A percentile compares a stretch with the other conserved stretches of the same genome.
These are phyloP conservation scores for Sugiyamaella japonica DNA, from an alignment of 1,139 yeast species.

Conservation along the genomic window DNA sequence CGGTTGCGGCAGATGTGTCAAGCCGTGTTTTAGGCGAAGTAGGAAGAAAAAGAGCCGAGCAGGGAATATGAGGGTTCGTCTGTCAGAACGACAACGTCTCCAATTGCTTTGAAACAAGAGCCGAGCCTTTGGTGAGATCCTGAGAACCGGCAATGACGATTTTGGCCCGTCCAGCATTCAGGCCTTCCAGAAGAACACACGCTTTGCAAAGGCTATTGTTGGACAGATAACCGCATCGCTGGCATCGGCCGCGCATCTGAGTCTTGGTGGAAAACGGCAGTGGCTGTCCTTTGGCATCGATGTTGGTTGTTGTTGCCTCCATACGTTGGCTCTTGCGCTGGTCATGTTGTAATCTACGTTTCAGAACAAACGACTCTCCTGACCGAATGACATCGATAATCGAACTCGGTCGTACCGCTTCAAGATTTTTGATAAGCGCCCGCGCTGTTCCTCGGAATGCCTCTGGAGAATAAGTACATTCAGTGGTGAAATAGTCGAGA, in stretches of 20 bases:
- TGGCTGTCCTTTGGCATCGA: constrained; percentile 13
- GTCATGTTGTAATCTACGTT: constrained; percentile 49
- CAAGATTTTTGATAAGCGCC: constrained; percentile 83
- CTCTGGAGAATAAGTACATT: constrained; percentile 97
- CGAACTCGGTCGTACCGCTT: constrained; percentile 87
- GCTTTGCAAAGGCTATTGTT: constrained; percentile 91
- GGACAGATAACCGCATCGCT: constrained; percentile 87
- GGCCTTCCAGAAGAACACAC: constrained; percentile 80
- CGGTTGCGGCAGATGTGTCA: too few relatives aligned
- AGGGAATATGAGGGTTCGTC: too few relatives aligned
- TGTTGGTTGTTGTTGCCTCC: constrained; percentile 19
- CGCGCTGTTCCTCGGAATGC: constrained; percentile 98
- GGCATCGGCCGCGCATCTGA: constrained; percentile 50
- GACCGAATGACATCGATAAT: constrained; percentile 92
- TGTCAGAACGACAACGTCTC: constrained; percentile 61
- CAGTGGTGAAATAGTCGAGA: constrained; percentile 94
- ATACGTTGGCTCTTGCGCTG: constrained; percentile 33
- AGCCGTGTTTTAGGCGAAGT: too few relatives aligned
- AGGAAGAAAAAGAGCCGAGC: too few relatives aligned
- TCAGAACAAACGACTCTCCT: constrained; percentile 81
- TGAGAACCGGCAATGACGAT: constrained; percentile 45
- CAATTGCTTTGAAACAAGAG: constrained; percentile 61
- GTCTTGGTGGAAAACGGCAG: constrained; percentile 13
- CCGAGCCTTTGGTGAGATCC: constrained; percentile 59
- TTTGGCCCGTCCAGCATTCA: constrained; percentile 65